Conservation (phyloP, 108 stramenopile genomes). For the Skeletonema marinoi region DNA sequence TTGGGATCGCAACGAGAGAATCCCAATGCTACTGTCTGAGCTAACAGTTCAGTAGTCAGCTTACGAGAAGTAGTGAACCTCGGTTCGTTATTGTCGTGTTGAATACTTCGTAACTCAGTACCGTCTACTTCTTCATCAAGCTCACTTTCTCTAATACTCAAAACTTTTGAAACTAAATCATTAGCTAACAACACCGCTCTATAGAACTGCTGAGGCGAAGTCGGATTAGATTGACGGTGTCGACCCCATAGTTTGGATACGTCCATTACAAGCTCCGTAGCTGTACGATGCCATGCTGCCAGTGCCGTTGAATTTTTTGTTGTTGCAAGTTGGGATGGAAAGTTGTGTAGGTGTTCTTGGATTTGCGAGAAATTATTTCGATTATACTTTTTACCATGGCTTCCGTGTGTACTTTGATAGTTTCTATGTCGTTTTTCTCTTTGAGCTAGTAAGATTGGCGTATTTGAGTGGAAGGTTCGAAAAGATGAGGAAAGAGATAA, state of each 20-base stretch:
- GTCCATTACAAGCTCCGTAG: slow-evolving; percentile 27
- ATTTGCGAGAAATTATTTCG: not conserved
- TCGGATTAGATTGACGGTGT: slow-evolving; percentile 3
- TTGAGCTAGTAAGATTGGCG: not conserved
- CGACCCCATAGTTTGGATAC: slow-evolving; percentile 43
- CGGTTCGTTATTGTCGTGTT: not conserved
- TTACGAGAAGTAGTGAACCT: not conserved
- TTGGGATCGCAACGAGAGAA: slow-evolving; percentile 39
- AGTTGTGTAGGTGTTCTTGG: not conserved
- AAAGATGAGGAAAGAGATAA: not conserved
- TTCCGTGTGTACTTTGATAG: not conserved
- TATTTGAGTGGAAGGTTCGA: not conserved
- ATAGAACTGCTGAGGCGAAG: slow-evolving; percentile 20
- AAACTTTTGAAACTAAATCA: slow-evolving; percentile 20
- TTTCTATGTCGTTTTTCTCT: not conserved
- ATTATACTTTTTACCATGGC: not conserved
- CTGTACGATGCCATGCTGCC: slow-evolving; percentile 25
- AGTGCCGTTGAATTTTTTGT: not conserved
- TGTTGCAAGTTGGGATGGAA: not conserved
- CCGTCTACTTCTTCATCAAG: not conserved
- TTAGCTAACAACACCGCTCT: slow-evolving; percentile 24
- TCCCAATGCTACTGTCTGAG: slow-evolving; percentile 30
- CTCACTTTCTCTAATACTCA: slow-evolving; percentile 14
- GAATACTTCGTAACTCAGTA: not conserved
- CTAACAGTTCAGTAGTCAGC: slow-evolving; percentile 36